These are phyloP conservation scores for Colletotrichum sp. DNA, from an alignment of 2,329 filamentous ascomycete species.

Conservation along the genomic window DNA sequence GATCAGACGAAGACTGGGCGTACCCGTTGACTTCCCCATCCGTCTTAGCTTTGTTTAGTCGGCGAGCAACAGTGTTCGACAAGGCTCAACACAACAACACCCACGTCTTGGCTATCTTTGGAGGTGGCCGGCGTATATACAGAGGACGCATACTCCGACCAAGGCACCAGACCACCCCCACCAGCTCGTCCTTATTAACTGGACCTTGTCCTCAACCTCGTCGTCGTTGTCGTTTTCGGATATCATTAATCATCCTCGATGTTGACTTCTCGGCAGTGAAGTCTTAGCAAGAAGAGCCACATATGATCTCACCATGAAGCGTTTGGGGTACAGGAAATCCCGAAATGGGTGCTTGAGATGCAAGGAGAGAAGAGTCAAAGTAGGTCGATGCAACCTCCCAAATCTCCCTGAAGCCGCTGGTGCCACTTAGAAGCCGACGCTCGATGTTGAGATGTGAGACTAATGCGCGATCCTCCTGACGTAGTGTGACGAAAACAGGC, in stretches of 20 bases:
- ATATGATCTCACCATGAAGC: slow-evolving; percentile 24
- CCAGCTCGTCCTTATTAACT: slow-evolving; percentile 10
- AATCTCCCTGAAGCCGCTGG: not conserved
- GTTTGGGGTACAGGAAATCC: slow-evolving; percentile 39
- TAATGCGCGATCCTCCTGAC: not conserved
- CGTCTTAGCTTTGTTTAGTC: not conserved
- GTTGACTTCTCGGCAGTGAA: not conserved
- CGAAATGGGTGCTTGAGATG: slow-evolving; percentile 37
- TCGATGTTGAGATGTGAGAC: not conserved
- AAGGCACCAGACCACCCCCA: not conserved
- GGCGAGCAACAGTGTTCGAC: not conserved
- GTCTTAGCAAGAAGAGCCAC: not conserved
- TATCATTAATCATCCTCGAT: not conserved
- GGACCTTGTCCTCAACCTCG: slow-evolving; percentile 7
- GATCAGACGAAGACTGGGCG: slow-evolving; percentile 13
- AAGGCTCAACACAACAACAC: slow-evolving; percentile 11
- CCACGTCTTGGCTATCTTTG: not conserved
- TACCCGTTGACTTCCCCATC: not conserved
- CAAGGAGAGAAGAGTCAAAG: slow-evolving; percentile 41
- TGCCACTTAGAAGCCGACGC: not conserved
- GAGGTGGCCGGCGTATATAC: slow-evolving; percentile 7
- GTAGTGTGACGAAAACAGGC: slow-evolving; percentile 42
- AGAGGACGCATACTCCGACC: not conserved
- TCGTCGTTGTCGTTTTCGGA: slow-evolving; percentile 15
- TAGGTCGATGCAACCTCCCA: slow-evolving; percentile 5